Conservation (phyloP, 2,329 filamentous ascomycete genomes). For the Apiospora arundinis region DNA sequence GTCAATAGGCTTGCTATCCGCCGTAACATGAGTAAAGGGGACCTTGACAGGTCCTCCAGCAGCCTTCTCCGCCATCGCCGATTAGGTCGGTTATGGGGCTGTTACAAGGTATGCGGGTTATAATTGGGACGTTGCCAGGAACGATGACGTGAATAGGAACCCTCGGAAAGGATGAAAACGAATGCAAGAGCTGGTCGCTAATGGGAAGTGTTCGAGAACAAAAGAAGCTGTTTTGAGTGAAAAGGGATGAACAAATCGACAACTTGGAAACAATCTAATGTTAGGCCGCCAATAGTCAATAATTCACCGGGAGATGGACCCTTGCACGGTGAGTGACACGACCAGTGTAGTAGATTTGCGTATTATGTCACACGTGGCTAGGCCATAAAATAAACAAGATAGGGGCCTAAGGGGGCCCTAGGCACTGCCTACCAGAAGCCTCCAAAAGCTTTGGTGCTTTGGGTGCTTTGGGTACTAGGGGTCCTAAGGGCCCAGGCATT, state of each 20-base stretch:
- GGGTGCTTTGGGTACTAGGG: background rate
- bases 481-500: background rate
- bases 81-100: conserved; percentile 11
- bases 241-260: conserved; percentile 3
- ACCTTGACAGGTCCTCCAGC: conserved; percentile 47
- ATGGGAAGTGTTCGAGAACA: background rate
- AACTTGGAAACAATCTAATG: background rate
- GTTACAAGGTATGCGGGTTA: background rate
- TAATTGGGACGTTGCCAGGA: background rate
- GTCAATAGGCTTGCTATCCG: conserved; percentile 62
- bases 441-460: no score
- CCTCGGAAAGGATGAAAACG: background rate
- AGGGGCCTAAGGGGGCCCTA: background rate
- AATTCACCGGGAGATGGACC: background rate
- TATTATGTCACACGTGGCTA: conserved; percentile 16
- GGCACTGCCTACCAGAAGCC: background rate
- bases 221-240: background rate
- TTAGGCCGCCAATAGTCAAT: background rate
- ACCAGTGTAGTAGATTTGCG: conserved; percentile 8
- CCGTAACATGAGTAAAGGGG: conserved; percentile 64
- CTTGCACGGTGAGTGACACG: background rate
- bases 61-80: conserved; percentile 33
- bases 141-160: background rate
- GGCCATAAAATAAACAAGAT: conserved; percentile 11
- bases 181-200: background rate